These are phyloP conservation scores for Hypsizygus marmoreus DNA, from an alignment of 768 basidiomycete species.

Conservation along the genomic window DNA sequence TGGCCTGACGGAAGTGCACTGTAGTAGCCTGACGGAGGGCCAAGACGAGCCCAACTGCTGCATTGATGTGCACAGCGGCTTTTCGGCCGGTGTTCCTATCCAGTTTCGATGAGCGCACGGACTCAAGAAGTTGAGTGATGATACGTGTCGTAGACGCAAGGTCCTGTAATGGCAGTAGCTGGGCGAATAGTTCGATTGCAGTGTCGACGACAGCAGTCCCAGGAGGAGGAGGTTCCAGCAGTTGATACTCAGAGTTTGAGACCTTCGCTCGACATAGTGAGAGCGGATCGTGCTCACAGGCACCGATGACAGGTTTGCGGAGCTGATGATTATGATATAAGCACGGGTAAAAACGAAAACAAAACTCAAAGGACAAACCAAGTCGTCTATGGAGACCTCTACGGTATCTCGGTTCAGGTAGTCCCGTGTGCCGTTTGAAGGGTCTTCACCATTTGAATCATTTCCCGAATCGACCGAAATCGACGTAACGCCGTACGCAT, in stretches of 20 bases:
- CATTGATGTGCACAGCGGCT: slow-evolving; percentile 82
- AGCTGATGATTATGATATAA: slow-evolving; percentile 45
- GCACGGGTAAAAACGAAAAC: slow-evolving; percentile 4
- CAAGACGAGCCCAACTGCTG: slow-evolving; percentile 70
- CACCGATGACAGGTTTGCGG: slow-evolving; percentile 76
- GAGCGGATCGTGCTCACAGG: slow-evolving; percentile 85
- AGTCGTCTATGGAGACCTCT: slow-evolving; percentile 74
- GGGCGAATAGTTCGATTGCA: slow-evolving; percentile 84
- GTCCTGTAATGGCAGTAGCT: slow-evolving; percentile 79
- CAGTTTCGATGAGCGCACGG: slow-evolving; percentile 70
- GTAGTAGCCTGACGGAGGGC: slow-evolving; percentile 62
- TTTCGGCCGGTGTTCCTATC: slow-evolving; percentile 88
- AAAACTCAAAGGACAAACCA: slow-evolving; percentile 50
- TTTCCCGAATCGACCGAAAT: slow-evolving; percentile 54
- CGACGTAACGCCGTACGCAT: slow-evolving; percentile 88
- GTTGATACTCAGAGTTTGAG: slow-evolving; percentile 43
- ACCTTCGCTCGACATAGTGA: slow-evolving; percentile 60
- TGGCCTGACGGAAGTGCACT: slow-evolving; percentile 54
- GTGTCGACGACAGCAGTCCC: slow-evolving; percentile 85
- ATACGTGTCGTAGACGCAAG: slow-evolving; percentile 53
- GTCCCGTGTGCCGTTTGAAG: slow-evolving; percentile 39
- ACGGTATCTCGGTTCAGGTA: slow-evolving; percentile 76
- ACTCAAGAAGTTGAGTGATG: slow-evolving; percentile 62
- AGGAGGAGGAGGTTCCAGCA: slow-evolving; percentile 70
- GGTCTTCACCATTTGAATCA: slow-evolving; percentile 32